These are phyloP conservation scores for Eragrostis tef DNA, from an alignment of 202 grass and related monocot genomes.

Conservation along the genomic window DNA sequence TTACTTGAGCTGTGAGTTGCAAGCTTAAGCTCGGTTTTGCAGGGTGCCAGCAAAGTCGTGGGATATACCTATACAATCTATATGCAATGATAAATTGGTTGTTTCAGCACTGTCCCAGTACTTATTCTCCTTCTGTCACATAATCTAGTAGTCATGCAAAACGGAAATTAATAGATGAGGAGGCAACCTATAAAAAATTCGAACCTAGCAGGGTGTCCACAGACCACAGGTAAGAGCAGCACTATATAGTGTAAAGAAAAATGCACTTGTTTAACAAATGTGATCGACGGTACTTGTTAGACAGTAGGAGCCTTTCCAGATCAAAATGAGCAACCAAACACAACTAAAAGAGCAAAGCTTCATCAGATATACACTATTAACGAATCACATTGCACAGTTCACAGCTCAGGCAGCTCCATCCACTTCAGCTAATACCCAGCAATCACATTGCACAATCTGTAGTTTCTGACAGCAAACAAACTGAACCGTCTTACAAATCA, in stretches of 20 bases:
- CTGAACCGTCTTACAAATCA: conserved; percentile 18
- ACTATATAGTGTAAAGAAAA: conserved; percentile 1
- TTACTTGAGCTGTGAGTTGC: conserved; percentile 2
- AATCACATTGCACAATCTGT: conserved; percentile 3
- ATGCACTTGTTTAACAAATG: background rate
- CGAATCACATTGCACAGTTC: conserved; percentile 34
- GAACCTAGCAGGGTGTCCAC: background rate
- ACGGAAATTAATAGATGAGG: conserved; percentile 2
- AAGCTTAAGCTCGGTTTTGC: conserved; percentile 12
- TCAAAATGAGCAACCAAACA: background rate
- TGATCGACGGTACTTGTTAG: background rate
- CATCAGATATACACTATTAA: background rate
- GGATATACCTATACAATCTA: background rate
- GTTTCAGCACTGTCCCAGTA: conserved; percentile 4
- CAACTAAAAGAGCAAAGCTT: conserved; percentile 12
- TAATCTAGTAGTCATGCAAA: conserved; percentile 1
- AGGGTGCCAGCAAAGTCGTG: background rate
- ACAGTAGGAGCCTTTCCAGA: background rate
- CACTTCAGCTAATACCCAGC: background rate
- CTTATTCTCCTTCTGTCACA: background rate
- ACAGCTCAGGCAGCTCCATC: conserved; percentile 16
- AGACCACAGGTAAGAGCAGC: conserved; percentile 4
- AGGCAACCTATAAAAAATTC: background rate
- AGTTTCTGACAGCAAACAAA: conserved; percentile 5
- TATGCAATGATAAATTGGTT: conserved; percentile 23